phyloP scores from a whole-genome alignment of 2,329 filamentous ascomycete species.

The Aurifilum marmelostoma region DNA sequence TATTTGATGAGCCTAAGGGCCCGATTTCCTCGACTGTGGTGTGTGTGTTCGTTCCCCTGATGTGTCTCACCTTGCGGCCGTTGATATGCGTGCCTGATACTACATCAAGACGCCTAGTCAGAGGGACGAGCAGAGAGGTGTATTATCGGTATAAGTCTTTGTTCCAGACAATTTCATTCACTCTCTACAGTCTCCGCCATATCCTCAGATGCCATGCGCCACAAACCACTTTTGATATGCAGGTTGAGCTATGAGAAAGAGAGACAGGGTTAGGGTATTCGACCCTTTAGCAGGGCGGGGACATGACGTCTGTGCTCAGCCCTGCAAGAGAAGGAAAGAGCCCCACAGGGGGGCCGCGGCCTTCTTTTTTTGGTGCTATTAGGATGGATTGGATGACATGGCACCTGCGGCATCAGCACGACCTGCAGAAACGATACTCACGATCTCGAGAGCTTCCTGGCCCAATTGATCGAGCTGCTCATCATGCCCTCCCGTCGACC shows the following conservation, averaged over 20 bases:
- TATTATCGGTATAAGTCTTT: background rate
- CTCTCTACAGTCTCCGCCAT: background rate
- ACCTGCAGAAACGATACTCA: background rate
- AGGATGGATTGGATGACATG: conserved; percentile 1
- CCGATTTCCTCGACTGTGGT: background rate
- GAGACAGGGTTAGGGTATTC: conserved; percentile 3
- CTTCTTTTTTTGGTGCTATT: conserved; percentile 9
- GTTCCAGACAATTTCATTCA: background rate
- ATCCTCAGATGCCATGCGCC: background rate
- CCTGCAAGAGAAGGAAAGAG: background rate
- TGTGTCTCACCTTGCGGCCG: background rate
- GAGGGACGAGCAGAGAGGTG: background rate
- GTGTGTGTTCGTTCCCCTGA: background rate
- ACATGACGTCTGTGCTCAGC: conserved; percentile 11
- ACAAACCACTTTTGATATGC: background rate
- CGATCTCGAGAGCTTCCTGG: background rate
- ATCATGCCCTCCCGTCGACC: background rate
- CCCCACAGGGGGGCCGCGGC: background rate
- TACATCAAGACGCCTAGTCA: background rate
- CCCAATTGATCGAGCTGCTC: background rate
- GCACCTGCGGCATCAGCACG: background rate
- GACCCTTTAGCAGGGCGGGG: background rate
- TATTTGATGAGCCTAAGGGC: background rate
- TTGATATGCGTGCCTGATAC: background rate
- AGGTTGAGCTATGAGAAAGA: background rate